Conservation (phyloP, 2,329 filamentous ascomycete species). For the Verticillium nonalfalfae region DNA sequence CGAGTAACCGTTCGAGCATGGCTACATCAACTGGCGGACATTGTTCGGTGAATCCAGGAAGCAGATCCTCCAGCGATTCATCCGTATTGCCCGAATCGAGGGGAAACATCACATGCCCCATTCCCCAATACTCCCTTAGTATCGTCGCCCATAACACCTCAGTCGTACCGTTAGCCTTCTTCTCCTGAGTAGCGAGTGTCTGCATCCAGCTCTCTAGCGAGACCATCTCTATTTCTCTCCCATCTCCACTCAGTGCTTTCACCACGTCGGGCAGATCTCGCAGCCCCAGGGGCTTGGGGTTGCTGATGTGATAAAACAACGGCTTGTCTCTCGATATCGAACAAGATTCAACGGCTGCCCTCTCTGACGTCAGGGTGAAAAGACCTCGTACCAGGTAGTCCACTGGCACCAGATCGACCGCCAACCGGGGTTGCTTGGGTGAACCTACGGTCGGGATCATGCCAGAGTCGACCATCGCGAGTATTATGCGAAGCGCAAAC, state of each 20-base stretch:
- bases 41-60: constrained; percentile 10
- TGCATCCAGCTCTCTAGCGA: constrained; percentile 12
- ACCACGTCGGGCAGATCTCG: constrained; percentile 14
- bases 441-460: constrained; percentile 14
- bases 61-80: constrained; percentile 11
- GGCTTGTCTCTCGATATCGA: constrained; percentile 5
- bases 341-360: constrained; percentile 3
- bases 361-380: constrained; percentile 12
- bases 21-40: constrained; percentile 14
- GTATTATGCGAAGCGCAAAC: constrained; percentile 16
- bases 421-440: constrained; percentile 14
- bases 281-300: constrained; percentile 15
- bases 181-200: constrained; percentile 6
- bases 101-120: constrained; percentile 17
- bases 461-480: constrained; percentile 16
- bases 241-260: constrained; percentile 10
- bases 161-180: constrained; percentile 9
- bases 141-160: constrained; percentile 13
- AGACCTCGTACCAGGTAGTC: constrained; percentile 16
- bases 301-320: constrained; percentile 15
- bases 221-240: constrained; percentile 7
- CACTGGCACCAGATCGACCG: constrained; percentile 15
- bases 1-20: constrained; percentile 8
- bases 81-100: constrained; percentile 13
- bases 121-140: constrained; percentile 14